Base-by-base conservation (phyloP, 106 monocot genomes). In the Acorus gramineus region DNA sequence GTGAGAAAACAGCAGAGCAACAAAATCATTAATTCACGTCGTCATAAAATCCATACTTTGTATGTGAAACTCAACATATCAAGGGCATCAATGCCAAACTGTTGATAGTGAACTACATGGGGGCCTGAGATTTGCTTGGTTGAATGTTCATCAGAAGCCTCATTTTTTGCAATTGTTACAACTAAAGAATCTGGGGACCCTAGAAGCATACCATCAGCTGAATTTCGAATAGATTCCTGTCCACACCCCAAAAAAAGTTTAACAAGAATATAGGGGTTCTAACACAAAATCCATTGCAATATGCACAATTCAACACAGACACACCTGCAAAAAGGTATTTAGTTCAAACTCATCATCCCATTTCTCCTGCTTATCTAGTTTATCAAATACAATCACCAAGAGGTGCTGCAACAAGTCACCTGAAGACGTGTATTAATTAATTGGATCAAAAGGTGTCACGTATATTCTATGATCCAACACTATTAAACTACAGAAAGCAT, bases 281-380 rank as follows among this genome's bases (percentile, higher is more conserved):
- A 28, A 28, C 28, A 56, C 48, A 60, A 59, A 10, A 13, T 7
- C 6, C 28, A 28, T 28, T 28, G 28, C 28, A 42, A 42, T 9
- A 64, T 7, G 50, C 61, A 62, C 44, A 54, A n/a, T 42, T 13
- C 10, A 43, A 69, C 7, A 10, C 7, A 69, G 44, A 59, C 49
- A 28, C 7, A 86, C 95, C 90, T 96, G 95, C 63, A 96, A 62
- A 28, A 85, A 66, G 5, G 84, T 87, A 65, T 96, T 96, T 57
- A 90, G 73, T 72, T 96, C 95, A 71, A 96, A 96, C 61, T 96
- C 95, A 90, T 96, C 95, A 75, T 87, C 87, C 90, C 82, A 96
- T 42, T 78, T 72, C 42, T 90, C 87, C 59, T 90, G 87, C 52
- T 70, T 87, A 63, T 90, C 87, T 47, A 90, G 74, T 59, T 79